Base-by-base conservation (phyloP, 139 green algal genomes). In the Trebouxia sp. region DNA sequence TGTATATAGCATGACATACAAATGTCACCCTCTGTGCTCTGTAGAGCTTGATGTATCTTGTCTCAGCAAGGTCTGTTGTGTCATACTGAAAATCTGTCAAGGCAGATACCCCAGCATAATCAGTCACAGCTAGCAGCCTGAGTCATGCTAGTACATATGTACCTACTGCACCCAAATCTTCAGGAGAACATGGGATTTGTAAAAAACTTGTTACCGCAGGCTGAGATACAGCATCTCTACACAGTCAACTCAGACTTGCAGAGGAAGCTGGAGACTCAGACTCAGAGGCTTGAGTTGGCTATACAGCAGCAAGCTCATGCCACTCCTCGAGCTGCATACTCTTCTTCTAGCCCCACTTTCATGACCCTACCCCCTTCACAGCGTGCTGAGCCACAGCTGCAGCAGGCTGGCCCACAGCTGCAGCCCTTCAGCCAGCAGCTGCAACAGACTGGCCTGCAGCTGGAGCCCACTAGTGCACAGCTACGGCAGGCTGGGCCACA, bases 271-370 rank as follows among this genome's bases (percentile, higher is more conserved):
- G 62, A 74, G 37, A 50, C 82, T 24, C 62, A 51, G 11, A 76
- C 79, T 56, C 70, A 84, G 65, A 78, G 84, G 17, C 50, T 88
- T 48, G 80, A 75, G 62, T 32, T 83, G 37, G 69, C 69, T 22
- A 45, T 83, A 9, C 26, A 75, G 67, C 67, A 53, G 50, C 39
- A 37, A 37, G 51, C 67, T 77, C 62, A 72, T 43, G 62, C 62
- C 62, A 72, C 32, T 32, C 62, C 62, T 30, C 62, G 43, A n/a
- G 62, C 62, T n/a, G 15, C 37, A 22, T 45, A 32, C 12, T 35
- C 62, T 5, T 26, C 62, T 28, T 45, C 32, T 43, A 28, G n/a
- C n/a, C 47, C 15, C 47, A 53, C 14, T 17, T 53, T 14, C 47
- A 53, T 26, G 14, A 53, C 14, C 14, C 47, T 53, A 14, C 47